Conservation (phyloP, 2,329 filamentous ascomycete species). For the Ophioceras dolichostomum region DNA sequence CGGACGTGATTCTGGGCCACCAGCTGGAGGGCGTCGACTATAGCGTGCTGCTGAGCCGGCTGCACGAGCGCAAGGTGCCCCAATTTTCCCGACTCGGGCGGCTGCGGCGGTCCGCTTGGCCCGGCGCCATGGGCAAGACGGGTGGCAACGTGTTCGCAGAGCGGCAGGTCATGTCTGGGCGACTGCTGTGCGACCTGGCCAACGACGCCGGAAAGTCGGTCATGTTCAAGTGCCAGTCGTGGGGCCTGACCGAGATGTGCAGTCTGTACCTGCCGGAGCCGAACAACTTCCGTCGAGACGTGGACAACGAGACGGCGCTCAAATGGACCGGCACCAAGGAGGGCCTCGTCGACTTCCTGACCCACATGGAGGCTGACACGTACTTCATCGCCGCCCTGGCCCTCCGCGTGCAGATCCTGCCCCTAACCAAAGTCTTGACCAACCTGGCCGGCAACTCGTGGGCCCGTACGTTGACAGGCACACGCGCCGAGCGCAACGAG, state of each 20-base stretch:
- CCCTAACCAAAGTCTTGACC: constrained; percentile 87
- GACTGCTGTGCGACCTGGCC: constrained; percentile 82
- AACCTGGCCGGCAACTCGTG: constrained; percentile 97
- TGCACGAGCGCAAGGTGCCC: constrained; percentile 82
- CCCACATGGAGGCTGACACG: constrained; percentile 88
- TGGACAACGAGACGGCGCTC: constrained; percentile 80
- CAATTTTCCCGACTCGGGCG: constrained; percentile 92
- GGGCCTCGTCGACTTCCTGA: constrained; percentile 85
- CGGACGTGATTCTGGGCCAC: constrained; percentile 88
- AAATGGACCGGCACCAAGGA: constrained; percentile 77
- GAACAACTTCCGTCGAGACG: constrained; percentile 57
- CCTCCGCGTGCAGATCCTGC: constrained; percentile 79
- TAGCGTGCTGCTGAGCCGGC: constrained; percentile 73
- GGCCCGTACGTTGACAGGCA: constrained; percentile 91
- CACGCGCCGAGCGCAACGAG: constrained; percentile 93
- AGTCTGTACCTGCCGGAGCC: constrained; percentile 65
- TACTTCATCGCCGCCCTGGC: constrained; percentile 91
- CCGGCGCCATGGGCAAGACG: constrained; percentile 70
- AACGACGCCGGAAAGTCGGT: constrained; percentile 96
- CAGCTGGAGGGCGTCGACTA: constrained; percentile 97
- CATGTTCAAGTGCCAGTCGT: constrained; percentile 95
- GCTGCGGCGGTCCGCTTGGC: constrained; percentile 75
- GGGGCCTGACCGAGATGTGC: constrained; percentile 97
- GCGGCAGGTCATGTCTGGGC: constrained; percentile 76
- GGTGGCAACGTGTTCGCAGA: constrained; percentile 90